phyloP scores from a whole-genome alignment of 2,329 filamentous ascomycete genomes.

The Phaeoacremonium minimum region DNA sequence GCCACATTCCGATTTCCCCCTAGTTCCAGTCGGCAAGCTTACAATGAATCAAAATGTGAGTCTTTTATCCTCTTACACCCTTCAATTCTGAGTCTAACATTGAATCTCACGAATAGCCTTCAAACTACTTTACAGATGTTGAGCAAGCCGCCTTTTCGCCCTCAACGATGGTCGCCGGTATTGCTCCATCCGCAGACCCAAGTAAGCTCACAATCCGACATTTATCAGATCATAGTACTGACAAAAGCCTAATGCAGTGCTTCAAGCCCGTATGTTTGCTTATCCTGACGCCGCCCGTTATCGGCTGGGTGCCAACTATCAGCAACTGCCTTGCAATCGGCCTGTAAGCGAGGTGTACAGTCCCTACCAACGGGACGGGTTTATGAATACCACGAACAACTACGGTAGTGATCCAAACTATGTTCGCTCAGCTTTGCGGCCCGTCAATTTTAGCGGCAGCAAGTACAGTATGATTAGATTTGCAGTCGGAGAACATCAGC shows the following conservation, averaged over 20 bases:
- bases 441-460: no score
- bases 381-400: conserved; percentile 20
- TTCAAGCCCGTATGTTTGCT: conserved; percentile 49
- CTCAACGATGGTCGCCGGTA: conserved; percentile 49
- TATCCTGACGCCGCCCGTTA: conserved; percentile 54
- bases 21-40: conserved; percentile 44
- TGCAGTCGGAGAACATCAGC: background rate
- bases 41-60: conserved; percentile 43
- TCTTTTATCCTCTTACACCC: no score
- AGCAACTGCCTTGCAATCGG: conserved; percentile 51
- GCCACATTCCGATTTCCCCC: conserved; percentile 44
- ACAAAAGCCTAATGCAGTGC: conserved; percentile 29
- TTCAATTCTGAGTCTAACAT: no score
- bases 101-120: no score
- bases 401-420: conserved; percentile 2
- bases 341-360: conserved; percentile 26
- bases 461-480: no score
- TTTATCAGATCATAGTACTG: background rate
- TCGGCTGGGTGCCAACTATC: conserved; percentile 54
- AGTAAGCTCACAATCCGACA: conserved; percentile 5
- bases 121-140: conserved; percentile 31
- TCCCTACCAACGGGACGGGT: conserved; percentile 34
- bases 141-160: conserved; percentile 57
- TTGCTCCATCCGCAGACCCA: conserved; percentile 47
- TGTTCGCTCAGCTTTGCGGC: conserved; percentile 1